Base-by-base conservation (phyloP, 129 eudicot species). In the Arctium lappa region DNA sequence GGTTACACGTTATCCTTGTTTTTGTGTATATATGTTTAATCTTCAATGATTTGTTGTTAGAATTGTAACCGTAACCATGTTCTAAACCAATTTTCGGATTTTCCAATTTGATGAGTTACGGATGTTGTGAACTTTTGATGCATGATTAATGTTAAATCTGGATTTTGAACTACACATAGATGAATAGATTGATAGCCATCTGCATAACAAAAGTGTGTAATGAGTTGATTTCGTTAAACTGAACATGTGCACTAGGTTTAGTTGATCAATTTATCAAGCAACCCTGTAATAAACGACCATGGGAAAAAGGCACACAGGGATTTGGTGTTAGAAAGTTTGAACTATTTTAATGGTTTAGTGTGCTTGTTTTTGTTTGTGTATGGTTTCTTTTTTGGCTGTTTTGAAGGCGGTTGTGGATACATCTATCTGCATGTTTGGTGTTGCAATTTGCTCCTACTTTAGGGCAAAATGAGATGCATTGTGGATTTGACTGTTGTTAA, bases 1-100 rank as follows among this genome's bases (percentile, higher is more conserved):
- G 85, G 88, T 86, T 42, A 3, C 18, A 7, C 40, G 13, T 8
- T 22, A 66, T 66, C 46, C 34, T n/a, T 69, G 36, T 46, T 16
- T 65, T 31, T 73, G 74, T 81, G 16, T 65, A 0, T 82, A 44
- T 18, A 5, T 75, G 16, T 18, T 81, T 31, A 32, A 62, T 46
- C 29, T 9, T 27, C 16, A 1, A 16, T 39, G 46, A 33, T 40
- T 37, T 36, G 39, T 72, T 29, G 31, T 16, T n/a, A 27, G 40
- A 79, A 9, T 40, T 40, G 65, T 31, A 16, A 5, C 5, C 2
- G 9, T 60, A 60, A 60, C 48, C 18, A 12, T 33, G 22, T 30
- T 66, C 34, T 7, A 22, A 27, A 66, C 15, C 34, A 2, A 8
- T 27, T 29, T 66, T 16, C 5, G 15, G 71, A 27, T 66, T 39